Evolutionary conservation across 2,329 filamentous ascomycete species (phyloP).

Genomic region (Epicoccum nigrum): DNA sequence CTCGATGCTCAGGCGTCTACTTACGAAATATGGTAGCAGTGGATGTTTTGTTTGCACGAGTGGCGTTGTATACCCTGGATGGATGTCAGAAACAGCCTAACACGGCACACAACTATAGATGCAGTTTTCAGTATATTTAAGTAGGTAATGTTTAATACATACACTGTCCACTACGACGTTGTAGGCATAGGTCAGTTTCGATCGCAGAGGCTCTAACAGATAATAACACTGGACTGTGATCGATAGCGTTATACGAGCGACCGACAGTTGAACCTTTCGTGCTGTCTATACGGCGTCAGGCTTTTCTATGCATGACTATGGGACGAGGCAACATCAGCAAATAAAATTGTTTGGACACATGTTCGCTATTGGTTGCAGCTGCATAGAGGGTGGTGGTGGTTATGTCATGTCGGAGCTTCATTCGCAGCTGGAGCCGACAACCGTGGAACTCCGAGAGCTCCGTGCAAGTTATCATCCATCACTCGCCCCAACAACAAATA

Average conservation of each 20-base stretch:
- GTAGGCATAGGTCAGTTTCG: neutral
- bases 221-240: no score
- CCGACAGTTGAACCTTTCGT: no score
- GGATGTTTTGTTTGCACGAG: neutral
- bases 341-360: no score
- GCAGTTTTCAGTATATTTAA: neutral
- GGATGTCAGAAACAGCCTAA: neutral
- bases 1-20: neutral
- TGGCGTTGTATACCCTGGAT: slow-evolving; percentile 16
- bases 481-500: slow-evolving; percentile 27
- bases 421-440: slow-evolving; percentile 19
- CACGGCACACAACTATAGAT: neutral
- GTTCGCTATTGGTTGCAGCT: no score
- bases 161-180: neutral
- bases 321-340: no score
- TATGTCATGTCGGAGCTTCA: slow-evolving; percentile 30
- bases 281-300: no score
- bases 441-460: slow-evolving; percentile 26
- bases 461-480: slow-evolving; percentile 29
- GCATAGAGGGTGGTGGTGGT: no score
- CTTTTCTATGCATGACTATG: no score
- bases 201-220: no score
- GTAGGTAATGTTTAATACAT: neutral
- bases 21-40: neutral
- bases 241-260: no score